phyloP scores from a whole-genome alignment of 1,139 yeast species.

The Kluyveromyces sp. region DNA sequence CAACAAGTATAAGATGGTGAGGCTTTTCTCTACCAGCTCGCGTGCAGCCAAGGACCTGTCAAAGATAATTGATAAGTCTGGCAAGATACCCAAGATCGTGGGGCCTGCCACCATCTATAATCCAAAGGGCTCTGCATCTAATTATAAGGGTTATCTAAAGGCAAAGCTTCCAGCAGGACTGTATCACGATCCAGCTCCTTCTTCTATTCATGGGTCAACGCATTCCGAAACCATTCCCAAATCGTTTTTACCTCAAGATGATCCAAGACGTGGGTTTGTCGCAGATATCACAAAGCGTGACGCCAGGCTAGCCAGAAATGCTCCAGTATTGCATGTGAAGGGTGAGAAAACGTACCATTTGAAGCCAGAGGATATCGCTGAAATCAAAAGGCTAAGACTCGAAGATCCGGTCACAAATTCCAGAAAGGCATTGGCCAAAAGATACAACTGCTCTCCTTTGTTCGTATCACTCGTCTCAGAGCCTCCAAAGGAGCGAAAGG shows the following conservation, averaged over 20 bases:
- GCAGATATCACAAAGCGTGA: slow-evolving; percentile 14
- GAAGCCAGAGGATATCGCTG: slow-evolving; percentile 51
- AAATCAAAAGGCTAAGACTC: slow-evolving; percentile 55
- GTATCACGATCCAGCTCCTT: slow-evolving; percentile 28
- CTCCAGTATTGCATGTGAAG: slow-evolving; percentile 25
- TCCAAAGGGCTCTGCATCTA: slow-evolving; percentile 27
- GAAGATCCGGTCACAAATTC: slow-evolving; percentile 62
- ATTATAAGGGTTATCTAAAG: slow-evolving; percentile 29
- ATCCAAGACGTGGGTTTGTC: slow-evolving; percentile 22
- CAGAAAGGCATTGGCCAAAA: slow-evolving; percentile 56
- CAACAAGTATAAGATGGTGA: neutral
- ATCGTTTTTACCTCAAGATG: slow-evolving; percentile 27
- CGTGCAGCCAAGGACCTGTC: slow-evolving; percentile 14
- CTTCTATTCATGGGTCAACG: slow-evolving; percentile 30
- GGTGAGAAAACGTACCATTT: slow-evolving; percentile 50
- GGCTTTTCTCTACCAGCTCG: slow-evolving; percentile 4
- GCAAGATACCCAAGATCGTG: slow-evolving; percentile 18
- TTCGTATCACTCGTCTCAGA: slow-evolving; percentile 49
- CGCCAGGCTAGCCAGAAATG: slow-evolving; percentile 17
- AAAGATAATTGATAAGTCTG: slow-evolving; percentile 15
- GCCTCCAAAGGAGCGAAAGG: slow-evolving; percentile 35
- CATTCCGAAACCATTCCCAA: slow-evolving; percentile 32
- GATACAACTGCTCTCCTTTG: slow-evolving; percentile 50
- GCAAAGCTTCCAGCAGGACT: slow-evolving; percentile 28
- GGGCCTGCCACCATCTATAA: slow-evolving; percentile 30